Percentiles rank a stretch among this genome's conserved stretches.
These are phyloP conservation scores for Mortierella sp. DNA, from an alignment of 371 early-diverging fungal species.

Conservation along the genomic window DNA sequence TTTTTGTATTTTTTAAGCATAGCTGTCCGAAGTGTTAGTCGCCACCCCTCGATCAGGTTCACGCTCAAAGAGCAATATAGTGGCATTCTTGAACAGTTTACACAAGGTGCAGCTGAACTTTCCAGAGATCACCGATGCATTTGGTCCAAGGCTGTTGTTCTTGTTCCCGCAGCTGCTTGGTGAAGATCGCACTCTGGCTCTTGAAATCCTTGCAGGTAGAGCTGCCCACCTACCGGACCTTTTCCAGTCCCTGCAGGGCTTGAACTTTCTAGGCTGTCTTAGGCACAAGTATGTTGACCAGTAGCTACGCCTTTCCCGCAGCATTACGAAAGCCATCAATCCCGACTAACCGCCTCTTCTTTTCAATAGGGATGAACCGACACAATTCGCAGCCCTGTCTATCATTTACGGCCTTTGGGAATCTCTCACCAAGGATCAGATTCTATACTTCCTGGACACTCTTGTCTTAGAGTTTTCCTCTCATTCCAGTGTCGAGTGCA, in stretches of 20 bases:
- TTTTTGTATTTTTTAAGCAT: too few relatives aligned
- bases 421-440: slow-evolving; percentile 51
- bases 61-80: slow-evolving; percentile 21
- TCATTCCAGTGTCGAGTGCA: slow-evolving; percentile 59
- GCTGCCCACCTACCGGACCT: slow-evolving; percentile 60
- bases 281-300: slow-evolving; percentile 47
- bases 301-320: too few relatives aligned
- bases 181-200: slow-evolving; percentile 55
- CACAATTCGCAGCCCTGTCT: slow-evolving; percentile 63
- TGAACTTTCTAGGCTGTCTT: slow-evolving; percentile 59
- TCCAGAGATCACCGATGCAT: slow-evolving; percentile 49
- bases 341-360: too few relatives aligned
- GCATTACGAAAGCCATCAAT: too few relatives aligned
- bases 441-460: slow-evolving; percentile 57
- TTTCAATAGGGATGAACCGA: slow-evolving; percentile 67
- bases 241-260: slow-evolving; percentile 59
- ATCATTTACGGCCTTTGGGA: slow-evolving; percentile 62
- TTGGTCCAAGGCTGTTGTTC: slow-evolving; percentile 53
- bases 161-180: slow-evolving; percentile 54
- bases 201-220: slow-evolving; percentile 66
- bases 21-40: slow-evolving; percentile 31
- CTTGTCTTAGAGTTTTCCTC: slow-evolving; percentile 51
- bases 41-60: slow-evolving; percentile 5
- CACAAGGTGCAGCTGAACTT: slow-evolving; percentile 60
- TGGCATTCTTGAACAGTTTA: slow-evolving; percentile 55